phyloP scores from a whole-genome alignment of 768 basidiomycete genomes.

The Naganishia onofrii region DNA sequence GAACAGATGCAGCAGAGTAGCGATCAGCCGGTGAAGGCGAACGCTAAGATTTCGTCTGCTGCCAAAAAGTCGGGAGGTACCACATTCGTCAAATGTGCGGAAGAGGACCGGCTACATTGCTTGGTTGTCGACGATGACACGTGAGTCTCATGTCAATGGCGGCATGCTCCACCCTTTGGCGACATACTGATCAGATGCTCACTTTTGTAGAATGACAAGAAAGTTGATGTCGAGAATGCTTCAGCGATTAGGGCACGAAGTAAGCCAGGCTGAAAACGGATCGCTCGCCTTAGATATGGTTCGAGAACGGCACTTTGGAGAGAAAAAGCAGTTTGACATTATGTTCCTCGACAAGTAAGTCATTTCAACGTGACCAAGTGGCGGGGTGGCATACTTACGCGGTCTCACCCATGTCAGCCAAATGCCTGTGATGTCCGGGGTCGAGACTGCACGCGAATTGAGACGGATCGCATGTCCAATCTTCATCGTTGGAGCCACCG shows the following conservation, averaged over 20 bases:
- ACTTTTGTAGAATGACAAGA: conserved; percentile 41
- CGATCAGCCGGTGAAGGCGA: not conserved
- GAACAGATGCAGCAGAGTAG: conserved; percentile 9
- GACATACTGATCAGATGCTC: not conserved
- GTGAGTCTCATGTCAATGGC: conserved; percentile 34
- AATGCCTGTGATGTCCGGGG: conserved; percentile 52
- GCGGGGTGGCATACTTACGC: not conserved
- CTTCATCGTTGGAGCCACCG: conserved; percentile 50
- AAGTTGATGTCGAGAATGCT: conserved; percentile 52
- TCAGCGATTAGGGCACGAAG: conserved; percentile 46
- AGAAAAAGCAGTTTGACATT: conserved; percentile 39
- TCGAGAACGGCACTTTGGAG: conserved; percentile 34
- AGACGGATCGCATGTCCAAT: conserved; percentile 44
- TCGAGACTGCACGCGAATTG: conserved; percentile 48
- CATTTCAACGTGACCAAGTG: not conserved
- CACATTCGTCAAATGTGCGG: not conserved
- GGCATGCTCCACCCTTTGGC: not conserved
- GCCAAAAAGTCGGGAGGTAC: conserved; percentile 1
- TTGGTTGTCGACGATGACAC: conserved; percentile 51
- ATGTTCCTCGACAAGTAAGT: conserved; percentile 51
- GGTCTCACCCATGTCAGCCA: conserved; percentile 35
- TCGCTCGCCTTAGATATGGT: conserved; percentile 46
- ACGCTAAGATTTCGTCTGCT: too few relatives aligned
- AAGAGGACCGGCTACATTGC: conserved; percentile 34
- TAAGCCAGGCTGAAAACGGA: conserved; percentile 49